Base-by-base conservation (phyloP, 345 rosid species). In the Zanthoxylum bungeanum region DNA sequence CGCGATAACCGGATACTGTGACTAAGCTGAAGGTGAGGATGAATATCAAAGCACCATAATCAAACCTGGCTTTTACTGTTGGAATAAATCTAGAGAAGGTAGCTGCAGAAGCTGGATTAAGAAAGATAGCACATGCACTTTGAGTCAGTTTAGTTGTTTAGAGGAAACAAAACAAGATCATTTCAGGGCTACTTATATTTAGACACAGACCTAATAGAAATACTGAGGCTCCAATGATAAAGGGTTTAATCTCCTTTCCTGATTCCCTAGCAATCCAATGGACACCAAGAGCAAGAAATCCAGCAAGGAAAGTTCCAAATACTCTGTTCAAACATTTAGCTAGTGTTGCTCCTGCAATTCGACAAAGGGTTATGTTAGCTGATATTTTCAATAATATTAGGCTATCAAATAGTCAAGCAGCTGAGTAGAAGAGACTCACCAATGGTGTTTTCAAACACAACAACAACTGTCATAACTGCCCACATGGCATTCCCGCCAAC, bases 401-500 rank as follows among this genome's bases (percentile, higher is more conserved):
- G n/a, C n/a, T n/a, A n/a, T n/a, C n/a, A n/a, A n/a, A n/a, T n/a
- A n/a, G n/a, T 44, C 19, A 12, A 44, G 49, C 49, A 3, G 2
- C 49, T 44, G 47, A 42, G 17, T 12, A 44, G 50, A 52, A 30
- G 21, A 24, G 27, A 53, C 82, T 74, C 66, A 78, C 89, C 89
- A 16, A 75, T 86, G 25, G 73, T 80, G 61, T 76, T 74, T 58
- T 80, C 89, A 68, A 80, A 77, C 60, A 73, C 89, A 17, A 85
- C 85, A 3, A 85, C 85, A 25, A 83, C 85, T 6, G 89, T 85
- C 83, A 85, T 80, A n/a, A 85, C 27, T 28, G 89, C 86, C 89
- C 89, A 85, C 82, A 81, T 85, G 40, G 85, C 79, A 79, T 80
- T 85, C 10, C 83, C 82, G 50, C 86, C 89, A 34, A 85, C 71